Evolutionary conservation across 116 monocot species (phyloP), one percentile per base, ranked within the genome.

Genomic region (Dioscorea cayenensis): DNA sequence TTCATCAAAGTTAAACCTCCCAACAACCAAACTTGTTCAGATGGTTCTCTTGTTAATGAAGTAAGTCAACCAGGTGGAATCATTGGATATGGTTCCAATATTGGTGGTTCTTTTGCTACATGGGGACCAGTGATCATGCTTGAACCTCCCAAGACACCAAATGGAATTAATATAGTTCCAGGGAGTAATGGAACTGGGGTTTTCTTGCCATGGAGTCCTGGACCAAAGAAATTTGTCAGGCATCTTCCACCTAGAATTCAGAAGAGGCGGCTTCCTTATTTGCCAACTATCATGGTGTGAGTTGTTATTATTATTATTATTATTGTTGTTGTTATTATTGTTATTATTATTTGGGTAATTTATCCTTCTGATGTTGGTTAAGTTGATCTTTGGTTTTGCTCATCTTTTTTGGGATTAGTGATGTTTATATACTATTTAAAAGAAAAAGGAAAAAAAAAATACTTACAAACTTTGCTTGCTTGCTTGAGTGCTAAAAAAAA

Each of bases 231-330:
- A 76, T 89, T 92, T 66, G 82, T 76, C 60, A 96, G 84, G 82
- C 92, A 96, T 63, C 84, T 96, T 2, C 96, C 92, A 0, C 96
- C 96, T 1, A 87, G 96, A 36, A 92, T 96, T n/a, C 96, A 90
- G 78, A 85, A 74, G 79, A 81, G 92, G 64, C 65, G 86, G 72
- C 79, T 94, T 37, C 81, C 78, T 7, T 52, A 87, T 3, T 52
- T 90, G 28, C 82, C 20, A 20, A 27, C 20, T 6, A 23, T 62
- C 62, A 62, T 23, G 22, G 62, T 62, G 62, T 62, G 62, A 62
- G 62, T 62, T 28, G 1, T 16, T n/a, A 32, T 29, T 29, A 29
- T 29, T 29, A 29, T 29, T 29, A 29, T 29, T 29, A 29, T 29
- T 29, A 29, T 32, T 32, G 3, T 32, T 32, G 4, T 32, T 32